Percentiles rank a stretch among this genome's conserved stretches.
These are phyloP conservation scores for Lepidopterella palustris DNA, from an alignment of 495 filamentous ascomycete genomes.

Conservation along the genomic window DNA sequence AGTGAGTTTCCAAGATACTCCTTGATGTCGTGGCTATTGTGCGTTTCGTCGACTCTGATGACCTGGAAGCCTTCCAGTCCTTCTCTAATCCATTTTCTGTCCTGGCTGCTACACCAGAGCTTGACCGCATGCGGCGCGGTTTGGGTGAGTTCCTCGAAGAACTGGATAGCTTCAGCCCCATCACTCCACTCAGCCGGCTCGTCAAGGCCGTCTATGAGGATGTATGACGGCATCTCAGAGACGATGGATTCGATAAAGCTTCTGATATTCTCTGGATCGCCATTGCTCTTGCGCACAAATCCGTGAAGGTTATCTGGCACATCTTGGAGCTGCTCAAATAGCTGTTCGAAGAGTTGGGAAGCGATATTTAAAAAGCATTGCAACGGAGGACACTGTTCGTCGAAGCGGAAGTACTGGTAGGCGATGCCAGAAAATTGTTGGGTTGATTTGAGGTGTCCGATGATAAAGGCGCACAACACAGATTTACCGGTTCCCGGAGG, in stretches of 20 bases:
- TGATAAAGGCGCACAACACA: slow-evolving; percentile 12
- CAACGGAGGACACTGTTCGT: slow-evolving; percentile 13
- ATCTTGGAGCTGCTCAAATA: slow-evolving; percentile 14
- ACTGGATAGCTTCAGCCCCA: slow-evolving; percentile 9
- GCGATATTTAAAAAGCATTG: slow-evolving; percentile 9
- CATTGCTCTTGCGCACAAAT: slow-evolving; percentile 4
- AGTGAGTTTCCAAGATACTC: neutral
- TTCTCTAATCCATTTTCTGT: neutral
- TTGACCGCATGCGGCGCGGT: neutral
- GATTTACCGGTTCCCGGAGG: slow-evolving; percentile 17
- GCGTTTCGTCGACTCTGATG: neutral
- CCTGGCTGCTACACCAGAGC: slow-evolving; percentile 22
- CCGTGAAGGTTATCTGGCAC: slow-evolving; percentile 14
- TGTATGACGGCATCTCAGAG: slow-evolving; percentile 1
- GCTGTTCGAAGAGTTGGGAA: slow-evolving; percentile 12
- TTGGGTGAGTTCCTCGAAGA: slow-evolving; percentile 2
- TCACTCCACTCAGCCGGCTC: slow-evolving; percentile 11
- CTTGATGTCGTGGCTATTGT: neutral
- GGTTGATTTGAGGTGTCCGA: slow-evolving; percentile 4
- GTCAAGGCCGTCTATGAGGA: slow-evolving; percentile 22
- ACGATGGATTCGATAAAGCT: slow-evolving; percentile 9
- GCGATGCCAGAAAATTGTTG: neutral
- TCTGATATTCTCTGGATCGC: slow-evolving; percentile 5
- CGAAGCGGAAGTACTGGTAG: slow-evolving; percentile 18
- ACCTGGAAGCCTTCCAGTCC: neutral